Evolutionary conservation across 2,329 filamentous ascomycete species (phyloP).

Genomic region (Phyllosticta citrichinensis): DNA sequence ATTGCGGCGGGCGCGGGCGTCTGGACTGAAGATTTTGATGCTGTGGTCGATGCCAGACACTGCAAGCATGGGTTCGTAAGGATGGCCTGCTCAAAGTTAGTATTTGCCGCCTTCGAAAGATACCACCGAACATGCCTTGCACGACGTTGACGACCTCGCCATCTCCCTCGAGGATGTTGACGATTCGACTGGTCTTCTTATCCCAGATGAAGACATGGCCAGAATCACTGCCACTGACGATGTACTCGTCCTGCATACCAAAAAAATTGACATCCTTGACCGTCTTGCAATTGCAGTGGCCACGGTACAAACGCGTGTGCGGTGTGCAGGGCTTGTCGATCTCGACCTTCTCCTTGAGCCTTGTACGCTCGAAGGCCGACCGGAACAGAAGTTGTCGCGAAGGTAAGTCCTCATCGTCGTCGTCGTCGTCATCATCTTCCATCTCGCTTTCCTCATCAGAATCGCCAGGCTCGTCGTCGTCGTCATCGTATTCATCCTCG

Average conservation of each 20-base stretch:
- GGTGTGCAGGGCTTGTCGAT: slow-evolving; percentile 44
- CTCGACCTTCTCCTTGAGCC: slow-evolving; percentile 43
- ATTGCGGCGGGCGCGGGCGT: slow-evolving; percentile 45
- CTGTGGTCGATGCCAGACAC: slow-evolving; percentile 59
- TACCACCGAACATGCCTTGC: slow-evolving; percentile 37
- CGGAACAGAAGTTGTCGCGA: slow-evolving; percentile 33
- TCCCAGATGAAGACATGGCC: slow-evolving; percentile 63
- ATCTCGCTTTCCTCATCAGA: slow-evolving; percentile 24
- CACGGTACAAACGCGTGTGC: slow-evolving; percentile 48
- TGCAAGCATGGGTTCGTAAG: slow-evolving; percentile 56
- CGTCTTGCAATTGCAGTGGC: slow-evolving; percentile 57
- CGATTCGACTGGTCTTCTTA: slow-evolving; percentile 47
- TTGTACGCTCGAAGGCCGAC: slow-evolving; percentile 39
- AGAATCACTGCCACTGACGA: slow-evolving; percentile 56
- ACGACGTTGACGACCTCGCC: slow-evolving; percentile 62
- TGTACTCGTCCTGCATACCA: slow-evolving; percentile 56
- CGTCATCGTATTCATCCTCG: slow-evolving; percentile 20
- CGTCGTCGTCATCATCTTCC: slow-evolving; percentile 22
- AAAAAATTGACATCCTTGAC: slow-evolving; percentile 63
- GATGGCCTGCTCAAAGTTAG: slow-evolving; percentile 40
- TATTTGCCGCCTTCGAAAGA: too few relatives aligned
- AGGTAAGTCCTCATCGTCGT: slow-evolving; percentile 24
- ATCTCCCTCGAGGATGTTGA: slow-evolving; percentile 58
- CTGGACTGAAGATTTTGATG: slow-evolving; percentile 58
- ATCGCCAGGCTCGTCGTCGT: slow-evolving; percentile 19